Conservation (phyloP, 441 rosid genomes). For the Metrosideros polymorpha region DNA sequence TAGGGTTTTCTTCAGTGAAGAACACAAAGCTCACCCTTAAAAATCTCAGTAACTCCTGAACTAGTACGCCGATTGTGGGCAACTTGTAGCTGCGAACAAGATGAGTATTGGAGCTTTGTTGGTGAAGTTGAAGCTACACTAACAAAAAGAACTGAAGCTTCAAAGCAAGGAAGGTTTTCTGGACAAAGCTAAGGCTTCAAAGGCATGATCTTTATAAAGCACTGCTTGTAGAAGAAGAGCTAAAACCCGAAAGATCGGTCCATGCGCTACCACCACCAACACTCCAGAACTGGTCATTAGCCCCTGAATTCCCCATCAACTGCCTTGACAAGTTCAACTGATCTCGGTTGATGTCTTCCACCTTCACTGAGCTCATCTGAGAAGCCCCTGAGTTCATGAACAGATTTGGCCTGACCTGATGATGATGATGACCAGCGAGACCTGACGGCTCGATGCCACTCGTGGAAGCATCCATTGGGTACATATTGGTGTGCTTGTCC, state of each 20-base stretch:
- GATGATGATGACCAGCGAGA: background rate
- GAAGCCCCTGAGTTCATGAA: constrained; percentile 25
- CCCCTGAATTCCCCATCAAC: constrained; percentile 29
- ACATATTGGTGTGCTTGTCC: constrained; percentile 40
- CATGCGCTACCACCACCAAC: constrained; percentile 25
- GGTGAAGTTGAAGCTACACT: background rate
- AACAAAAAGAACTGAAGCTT: background rate
- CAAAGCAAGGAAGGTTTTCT: background rate
- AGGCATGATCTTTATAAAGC: background rate
- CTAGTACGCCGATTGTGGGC: background rate
- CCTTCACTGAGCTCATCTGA: constrained; percentile 57
- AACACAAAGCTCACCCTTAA: background rate
- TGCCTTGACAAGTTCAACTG: constrained; percentile 40
- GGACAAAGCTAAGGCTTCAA: background rate
- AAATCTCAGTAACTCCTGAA: background rate
- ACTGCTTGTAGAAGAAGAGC: constrained; percentile 54
- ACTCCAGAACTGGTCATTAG: constrained; percentile 38
- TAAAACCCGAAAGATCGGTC: constrained; percentile 78
- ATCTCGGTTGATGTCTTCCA: constrained; percentile 36
- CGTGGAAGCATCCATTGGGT: constrained; percentile 38
- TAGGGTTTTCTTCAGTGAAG: background rate
- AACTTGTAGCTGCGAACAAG: background rate
- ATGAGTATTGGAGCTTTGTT: background rate
- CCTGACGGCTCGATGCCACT: constrained; percentile 19
- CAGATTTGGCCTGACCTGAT: constrained; percentile 28